Percentiles rank a stretch among this genome's conserved stretches.
These are phyloP conservation scores for Galerina marginata DNA, from an alignment of 768 basidiomycete species.

Conservation along the genomic window DNA sequence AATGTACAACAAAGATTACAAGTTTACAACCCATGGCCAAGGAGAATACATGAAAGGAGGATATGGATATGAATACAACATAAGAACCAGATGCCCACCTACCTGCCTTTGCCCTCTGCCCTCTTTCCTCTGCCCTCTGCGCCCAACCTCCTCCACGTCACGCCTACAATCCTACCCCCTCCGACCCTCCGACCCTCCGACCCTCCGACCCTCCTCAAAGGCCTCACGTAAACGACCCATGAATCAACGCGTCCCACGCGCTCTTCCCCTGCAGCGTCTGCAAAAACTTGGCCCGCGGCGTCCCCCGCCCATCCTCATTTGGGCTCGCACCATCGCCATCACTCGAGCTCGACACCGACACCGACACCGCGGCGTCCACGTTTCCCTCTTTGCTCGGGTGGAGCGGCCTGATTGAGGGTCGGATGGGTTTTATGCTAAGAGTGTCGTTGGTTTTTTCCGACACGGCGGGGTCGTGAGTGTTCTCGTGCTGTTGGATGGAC, in stretches of 20 bases:
- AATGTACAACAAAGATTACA: too few species aligned
- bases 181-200: too few species aligned
- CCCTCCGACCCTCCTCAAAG: neutral
- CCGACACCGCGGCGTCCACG: neutral
- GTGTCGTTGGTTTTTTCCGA: neutral
- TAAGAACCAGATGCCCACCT: neutral
- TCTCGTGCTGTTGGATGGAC: neutral
- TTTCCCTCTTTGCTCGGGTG: slow-evolving; percentile 12
- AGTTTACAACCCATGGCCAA: too few species aligned
- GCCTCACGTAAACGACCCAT: slow-evolving; percentile 64
- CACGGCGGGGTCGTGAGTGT: neutral
- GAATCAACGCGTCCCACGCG: slow-evolving; percentile 71
- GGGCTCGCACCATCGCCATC: too few species aligned
- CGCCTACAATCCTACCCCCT: neutral
- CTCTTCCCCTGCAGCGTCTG: slow-evolving; percentile 64
- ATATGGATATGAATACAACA: neutral
- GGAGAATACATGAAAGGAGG: too few species aligned
- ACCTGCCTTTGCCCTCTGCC: neutral
- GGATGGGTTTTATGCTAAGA: neutral
- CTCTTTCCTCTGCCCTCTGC: neutral
- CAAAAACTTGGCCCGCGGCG: slow-evolving; percentile 55
- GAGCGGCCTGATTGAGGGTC: slow-evolving; percentile 17
- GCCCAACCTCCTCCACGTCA: neutral
- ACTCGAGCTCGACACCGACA: neutral
- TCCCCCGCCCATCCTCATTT: slow-evolving; percentile 23